Evolutionary conservation across 345 rosid species (phyloP).

Genomic region (Rubroshorea leprosula): DNA sequence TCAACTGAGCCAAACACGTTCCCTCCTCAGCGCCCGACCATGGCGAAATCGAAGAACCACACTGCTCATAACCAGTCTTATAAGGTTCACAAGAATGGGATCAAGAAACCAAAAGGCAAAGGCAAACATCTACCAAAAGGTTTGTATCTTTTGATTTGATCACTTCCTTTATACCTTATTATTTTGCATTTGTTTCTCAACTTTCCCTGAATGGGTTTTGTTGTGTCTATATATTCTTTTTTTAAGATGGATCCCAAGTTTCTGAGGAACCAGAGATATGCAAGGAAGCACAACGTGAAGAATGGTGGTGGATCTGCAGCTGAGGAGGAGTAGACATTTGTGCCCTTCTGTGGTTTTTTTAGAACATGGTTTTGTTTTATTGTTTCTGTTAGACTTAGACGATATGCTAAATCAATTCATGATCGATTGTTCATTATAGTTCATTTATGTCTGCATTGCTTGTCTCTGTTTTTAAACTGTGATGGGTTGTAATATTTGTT

Average conservation of each 20-base stretch:
- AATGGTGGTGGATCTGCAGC: conserved; percentile 17
- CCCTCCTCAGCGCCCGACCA: no score
- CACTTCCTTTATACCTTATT: no score
- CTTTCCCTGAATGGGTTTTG: background rate
- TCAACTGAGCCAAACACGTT: no score
- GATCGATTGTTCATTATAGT: background rate
- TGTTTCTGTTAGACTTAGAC: background rate
- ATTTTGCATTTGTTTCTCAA: background rate
- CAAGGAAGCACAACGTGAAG: conserved; percentile 44
- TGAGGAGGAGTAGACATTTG: conserved; percentile 18
- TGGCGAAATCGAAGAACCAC: conserved; percentile 32
- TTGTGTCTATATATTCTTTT: background rate
- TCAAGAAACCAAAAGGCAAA: conserved; percentile 26
- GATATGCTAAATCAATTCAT: no score
- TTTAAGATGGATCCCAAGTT: conserved; percentile 53
- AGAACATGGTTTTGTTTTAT: background rate
- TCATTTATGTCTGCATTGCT: background rate
- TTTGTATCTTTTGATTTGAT: background rate
- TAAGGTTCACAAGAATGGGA: conserved; percentile 25
- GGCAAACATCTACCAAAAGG: conserved; percentile 24
- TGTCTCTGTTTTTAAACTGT: no score
- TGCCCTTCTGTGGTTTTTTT: background rate
- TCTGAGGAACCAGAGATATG: conserved; percentile 53
- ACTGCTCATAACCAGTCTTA: conserved; percentile 31
- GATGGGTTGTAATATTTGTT: no score